A percentile compares a stretch with the other conserved stretches of the same genome.
These are phyloP conservation scores for Basidioascus undulatus DNA, from an alignment of 768 basidiomycete genomes.

Conservation along the genomic window DNA sequence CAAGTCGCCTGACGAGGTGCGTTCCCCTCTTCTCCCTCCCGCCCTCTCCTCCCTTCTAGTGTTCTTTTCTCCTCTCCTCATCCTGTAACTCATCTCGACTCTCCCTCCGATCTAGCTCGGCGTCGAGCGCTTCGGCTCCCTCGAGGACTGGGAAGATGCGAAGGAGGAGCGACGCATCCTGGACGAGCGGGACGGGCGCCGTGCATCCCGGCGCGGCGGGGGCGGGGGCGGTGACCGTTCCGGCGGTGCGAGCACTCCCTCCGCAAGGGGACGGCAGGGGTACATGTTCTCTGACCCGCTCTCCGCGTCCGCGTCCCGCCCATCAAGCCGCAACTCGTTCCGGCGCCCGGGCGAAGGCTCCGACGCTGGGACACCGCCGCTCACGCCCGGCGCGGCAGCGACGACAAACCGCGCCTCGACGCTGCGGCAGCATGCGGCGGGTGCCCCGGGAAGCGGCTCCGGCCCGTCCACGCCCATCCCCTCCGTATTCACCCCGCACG, in stretches of 20 bases:
- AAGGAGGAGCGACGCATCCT: conserved; percentile 61
- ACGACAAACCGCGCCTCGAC: too few relatives aligned
- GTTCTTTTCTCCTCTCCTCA: too few relatives aligned
- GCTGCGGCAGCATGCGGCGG: too few relatives aligned
- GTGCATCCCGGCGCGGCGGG: conserved; percentile 15
- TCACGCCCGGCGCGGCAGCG: conserved; percentile 4
- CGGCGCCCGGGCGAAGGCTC: conserved; percentile 42
- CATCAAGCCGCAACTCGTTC: conserved; percentile 70
- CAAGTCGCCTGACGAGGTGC: conserved; percentile 30
- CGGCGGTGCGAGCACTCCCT: too few relatives aligned
- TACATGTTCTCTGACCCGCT: conserved; percentile 42
- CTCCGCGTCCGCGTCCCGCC: conserved; percentile 28
- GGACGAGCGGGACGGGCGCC: conserved; percentile 49
- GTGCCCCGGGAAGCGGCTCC: conserved; percentile 5
- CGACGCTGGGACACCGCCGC: conserved; percentile 1
- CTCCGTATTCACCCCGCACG: conserved; percentile 56
- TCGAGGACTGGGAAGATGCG: conserved; percentile 71
- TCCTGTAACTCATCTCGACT: too few relatives aligned
- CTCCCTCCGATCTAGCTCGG: too few relatives aligned
- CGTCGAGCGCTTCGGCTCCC: conserved; percentile 60
- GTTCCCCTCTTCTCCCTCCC: too few relatives aligned
- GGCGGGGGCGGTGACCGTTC: conserved; percentile 22
- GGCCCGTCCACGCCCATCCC: conserved; percentile 51
- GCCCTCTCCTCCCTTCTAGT: too few relatives aligned
- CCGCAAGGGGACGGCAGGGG: conserved; percentile 19